Evolutionary conservation across 306 rosid species (phyloP), one percentile per base, ranked within the genome.

Genomic region (Cyamopsis tetragonoloba): DNA sequence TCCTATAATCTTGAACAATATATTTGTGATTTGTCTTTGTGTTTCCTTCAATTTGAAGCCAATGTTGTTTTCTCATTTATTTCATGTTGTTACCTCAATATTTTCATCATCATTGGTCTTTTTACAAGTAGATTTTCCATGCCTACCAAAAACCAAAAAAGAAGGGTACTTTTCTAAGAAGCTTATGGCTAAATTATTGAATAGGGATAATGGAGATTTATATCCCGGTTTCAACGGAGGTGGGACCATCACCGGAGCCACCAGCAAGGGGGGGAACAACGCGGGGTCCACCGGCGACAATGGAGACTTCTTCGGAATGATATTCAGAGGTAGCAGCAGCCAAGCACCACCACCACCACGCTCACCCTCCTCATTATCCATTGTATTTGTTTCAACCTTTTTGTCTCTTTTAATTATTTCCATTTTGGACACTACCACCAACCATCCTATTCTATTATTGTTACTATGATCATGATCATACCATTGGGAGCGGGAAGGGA

Each of bases 261-360:
- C 71, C 61, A 54, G 53, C 77, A 73, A 39, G 8, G 89, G 89
- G 8, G 89, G 89, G 24, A 17, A 35, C 42, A 66, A 26, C 6
- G 78, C 35, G 23, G 80, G 89, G 79, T 74, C 88, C 68, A 67
- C 74, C 68, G 44, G 71, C 35, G 81, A 61, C 6, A 88, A 74
- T 24, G 96, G 82, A 0, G 92, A 86, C 83, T 85, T 72, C 72
- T 90, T 90, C 14, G 96, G 96, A 39, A 88, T 90, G 95, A 85
- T 90, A 72, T 88, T 95, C 50, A 84, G 79, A 38, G 84, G 81
- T 32, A 71, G 77, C 13, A 73, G 74, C 75, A 80, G 83, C 73
- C 75, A 75, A 34, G 81, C 84, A 51, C 54, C 91, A 9, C 77
- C 86, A 38, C 60, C 83, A 6, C 69, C 80, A 62, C 53, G 70